Base-by-base conservation (phyloP, 116 monocot species). In the Cymodocea nodosa region DNA sequence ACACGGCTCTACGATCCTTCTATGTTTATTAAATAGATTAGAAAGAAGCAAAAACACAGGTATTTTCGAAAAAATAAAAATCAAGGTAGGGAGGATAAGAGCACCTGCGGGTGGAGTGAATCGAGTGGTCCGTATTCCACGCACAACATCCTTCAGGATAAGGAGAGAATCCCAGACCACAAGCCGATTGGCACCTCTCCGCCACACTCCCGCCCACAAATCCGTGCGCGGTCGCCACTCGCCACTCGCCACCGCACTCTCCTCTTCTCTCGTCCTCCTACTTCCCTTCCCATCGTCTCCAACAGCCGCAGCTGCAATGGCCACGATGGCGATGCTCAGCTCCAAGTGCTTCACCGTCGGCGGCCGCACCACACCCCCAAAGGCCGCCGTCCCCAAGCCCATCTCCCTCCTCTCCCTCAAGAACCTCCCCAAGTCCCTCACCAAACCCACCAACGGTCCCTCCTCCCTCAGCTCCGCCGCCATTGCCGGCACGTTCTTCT, bases 291-390 rank as follows among this genome's bases (percentile, higher is more conserved):
- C 22, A 23, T 66, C 60, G 22, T 34, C 63, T 6, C 55, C 64
- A 57, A 51, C 53, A 35, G 8, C 20, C n/a, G 23, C 63, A 72
- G 74, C 83, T 56, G 61, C 83, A 56, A 77, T 75, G 17, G 63
- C 83, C 14, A 77, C 80, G 16, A 83, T 83, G 75, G 77, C 83
- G n/a, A 78, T 77, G 72, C 75, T 80, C 65, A 72, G 80, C 12
- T 70, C 83, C 65, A 83, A 83, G 67, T 77, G 59, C 77, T 18
- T 80, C 83, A 52, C 70, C n/a, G 73, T 34, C 51, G 15, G 74
- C 51, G 9, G 51, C 51, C 1, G 10, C 50, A 48, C 39, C 23
- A 65, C n/a, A 34, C 68, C 68, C 56, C 54, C 73, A 23, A 44
- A 60, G 13, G 70, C 44, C 63, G 62, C 34, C 56, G 19, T 4